Percentiles rank a stretch among this genome's conserved stretches.
Conservation (phyloP, 768 basidiomycete species). For the Trametes cubensis region DNA sequence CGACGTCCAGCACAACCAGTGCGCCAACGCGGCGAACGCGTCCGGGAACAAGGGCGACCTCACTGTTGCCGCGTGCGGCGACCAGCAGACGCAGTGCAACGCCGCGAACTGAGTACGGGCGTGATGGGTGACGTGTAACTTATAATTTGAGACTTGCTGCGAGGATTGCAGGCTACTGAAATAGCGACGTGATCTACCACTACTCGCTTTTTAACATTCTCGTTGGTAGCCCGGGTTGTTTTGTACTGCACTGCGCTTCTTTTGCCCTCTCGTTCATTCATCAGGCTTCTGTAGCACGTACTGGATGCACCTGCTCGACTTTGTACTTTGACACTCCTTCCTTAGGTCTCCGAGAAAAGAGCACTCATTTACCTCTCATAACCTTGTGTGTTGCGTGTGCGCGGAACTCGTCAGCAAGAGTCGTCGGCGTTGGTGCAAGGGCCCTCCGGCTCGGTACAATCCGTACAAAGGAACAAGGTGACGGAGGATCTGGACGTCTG, state of each 20-base stretch:
- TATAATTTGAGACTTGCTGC: conserved; percentile 14
- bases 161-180: conserved; percentile 17
- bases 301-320: conserved; percentile 20
- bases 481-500: too few species aligned
- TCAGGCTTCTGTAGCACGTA: conserved; percentile 18
- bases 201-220: neutral
- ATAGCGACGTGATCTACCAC: neutral
- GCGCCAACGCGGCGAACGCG: conserved; percentile 58
- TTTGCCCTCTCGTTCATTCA: conserved; percentile 1
- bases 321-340: conserved; percentile 24
- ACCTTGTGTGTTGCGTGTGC: neutral
- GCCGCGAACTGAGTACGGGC: conserved; percentile 27
- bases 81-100: conserved; percentile 47
- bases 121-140: neutral
- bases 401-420: too few species aligned
- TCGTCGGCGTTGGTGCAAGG: too few species aligned
- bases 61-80: conserved; percentile 49
- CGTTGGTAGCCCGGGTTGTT: neutral
- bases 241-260: conserved; percentile 10
- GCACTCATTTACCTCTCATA: conserved; percentile 6
- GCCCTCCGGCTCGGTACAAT: too few species aligned
- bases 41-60: conserved; percentile 50
- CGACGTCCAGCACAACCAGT: conserved; percentile 62
- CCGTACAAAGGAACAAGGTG: too few species aligned
- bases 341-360: conserved; percentile 9